phyloP scores from a whole-genome alignment of 2,329 filamentous ascomycete species.

The Trichoderma cornu-damae region DNA sequence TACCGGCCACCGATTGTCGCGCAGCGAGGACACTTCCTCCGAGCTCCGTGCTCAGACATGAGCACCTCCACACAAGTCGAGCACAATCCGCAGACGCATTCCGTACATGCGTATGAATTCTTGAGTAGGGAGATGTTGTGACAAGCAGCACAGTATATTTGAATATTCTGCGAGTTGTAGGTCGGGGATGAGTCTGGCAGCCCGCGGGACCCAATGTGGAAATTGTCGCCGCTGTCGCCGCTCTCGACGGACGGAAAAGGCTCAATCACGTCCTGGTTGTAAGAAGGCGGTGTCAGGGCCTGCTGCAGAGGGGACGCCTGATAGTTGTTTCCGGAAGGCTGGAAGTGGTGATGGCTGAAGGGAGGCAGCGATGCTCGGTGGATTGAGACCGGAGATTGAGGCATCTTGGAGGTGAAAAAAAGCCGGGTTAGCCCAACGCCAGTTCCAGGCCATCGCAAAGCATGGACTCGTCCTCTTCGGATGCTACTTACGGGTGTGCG shows the following conservation, averaged over 20 bases:
- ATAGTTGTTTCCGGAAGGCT: slow-evolving; percentile 53
- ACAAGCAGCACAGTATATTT: slow-evolving; percentile 91
- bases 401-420: slow-evolving; percentile 44
- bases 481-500: slow-evolving; percentile 81
- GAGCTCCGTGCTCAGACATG: slow-evolving; percentile 68
- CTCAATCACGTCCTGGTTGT: slow-evolving; percentile 62
- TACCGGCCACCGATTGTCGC: slow-evolving; percentile 73
- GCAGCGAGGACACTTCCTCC: slow-evolving; percentile 73
- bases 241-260: slow-evolving; percentile 89
- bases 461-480: not conserved
- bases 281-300: slow-evolving; percentile 76
- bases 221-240: slow-evolving; percentile 65
- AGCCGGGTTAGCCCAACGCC: not conserved
- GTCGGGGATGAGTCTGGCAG: slow-evolving; percentile 66
- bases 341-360: slow-evolving; percentile 58
- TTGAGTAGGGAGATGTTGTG: slow-evolving; percentile 69
- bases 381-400: slow-evolving; percentile 60
- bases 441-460: not conserved
- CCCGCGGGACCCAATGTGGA: slow-evolving; percentile 62
- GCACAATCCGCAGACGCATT: slow-evolving; percentile 93
- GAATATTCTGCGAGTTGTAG: slow-evolving; percentile 68
- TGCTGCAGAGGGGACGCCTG: slow-evolving; percentile 88
- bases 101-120: slow-evolving; percentile 88
- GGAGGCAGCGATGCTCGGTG: slow-evolving; percentile 59
- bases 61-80: slow-evolving; percentile 79